phyloP scores from a whole-genome alignment of 495 filamentous ascomycete genomes.

The Neurospora hispaniola region DNA sequence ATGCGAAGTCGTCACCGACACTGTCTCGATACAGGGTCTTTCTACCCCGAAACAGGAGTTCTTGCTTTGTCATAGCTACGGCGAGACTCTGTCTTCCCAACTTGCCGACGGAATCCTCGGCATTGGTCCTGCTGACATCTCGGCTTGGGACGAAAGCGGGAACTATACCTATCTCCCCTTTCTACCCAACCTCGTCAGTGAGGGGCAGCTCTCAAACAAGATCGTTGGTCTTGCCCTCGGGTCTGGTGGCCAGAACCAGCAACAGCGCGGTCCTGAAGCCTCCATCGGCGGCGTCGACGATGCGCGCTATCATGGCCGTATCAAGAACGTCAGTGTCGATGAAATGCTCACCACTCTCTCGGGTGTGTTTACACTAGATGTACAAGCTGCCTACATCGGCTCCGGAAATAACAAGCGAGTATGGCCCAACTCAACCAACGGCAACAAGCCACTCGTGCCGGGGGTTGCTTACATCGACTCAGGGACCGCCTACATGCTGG shows the following conservation, averaged over 20 bases:
- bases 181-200: constrained; percentile 3
- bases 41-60: constrained; percentile 11
- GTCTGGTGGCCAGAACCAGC: constrained; percentile 1
- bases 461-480: constrained; percentile 14
- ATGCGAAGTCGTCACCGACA: constrained; percentile 18
- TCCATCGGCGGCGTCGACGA: constrained; percentile 25
- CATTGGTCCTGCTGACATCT: constrained; percentile 8
- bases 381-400: constrained; percentile 6
- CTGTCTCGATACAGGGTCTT: constrained; percentile 15
- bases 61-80: constrained; percentile 15
- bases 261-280: constrained; percentile 15
- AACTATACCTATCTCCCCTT: constrained; percentile 3
- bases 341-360: constrained; percentile 1
- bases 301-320: constrained; percentile 12
- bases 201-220: constrained; percentile 8
- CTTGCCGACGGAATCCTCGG: constrained; percentile 26
- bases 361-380: constrained; percentile 8
- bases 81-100: constrained; percentile 9
- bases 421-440: constrained; percentile 4
- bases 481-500: constrained; percentile 13
- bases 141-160: not conserved
- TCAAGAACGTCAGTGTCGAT: constrained; percentile 12
- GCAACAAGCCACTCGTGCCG: not conserved
- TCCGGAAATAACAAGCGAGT: not conserved
- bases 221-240: constrained; percentile 16